phyloP scores from a whole-genome alignment of 1,284 basidiomycete genomes.

The Cryptococcus depauperatus region DNA sequence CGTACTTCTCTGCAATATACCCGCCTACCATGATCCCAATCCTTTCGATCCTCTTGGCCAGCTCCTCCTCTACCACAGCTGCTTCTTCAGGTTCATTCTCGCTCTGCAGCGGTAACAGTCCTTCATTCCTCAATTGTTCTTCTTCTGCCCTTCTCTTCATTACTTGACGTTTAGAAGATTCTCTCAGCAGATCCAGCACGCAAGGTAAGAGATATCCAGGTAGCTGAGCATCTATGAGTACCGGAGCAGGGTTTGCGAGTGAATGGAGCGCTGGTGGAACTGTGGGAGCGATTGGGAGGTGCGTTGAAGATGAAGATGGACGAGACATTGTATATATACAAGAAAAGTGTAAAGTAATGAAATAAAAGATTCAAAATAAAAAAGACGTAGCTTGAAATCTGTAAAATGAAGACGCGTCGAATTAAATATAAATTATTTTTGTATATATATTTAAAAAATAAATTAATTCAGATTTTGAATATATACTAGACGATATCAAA shows the following conservation, averaged over 20 bases:
- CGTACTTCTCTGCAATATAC: slow-evolving; percentile 74
- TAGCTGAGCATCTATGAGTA: slow-evolving; percentile 60
- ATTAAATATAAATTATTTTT: no score
- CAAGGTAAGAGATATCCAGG: slow-evolving; percentile 82
- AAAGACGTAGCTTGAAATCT: no score
- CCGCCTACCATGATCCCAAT: slow-evolving; percentile 82
- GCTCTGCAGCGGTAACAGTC: slow-evolving; percentile 35
- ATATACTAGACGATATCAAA: no score
- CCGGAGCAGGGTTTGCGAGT: slow-evolving; percentile 41
- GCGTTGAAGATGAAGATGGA: slow-evolving; percentile 29
- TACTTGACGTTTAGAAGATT: slow-evolving; percentile 61
- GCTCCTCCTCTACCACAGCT: slow-evolving; percentile 57
- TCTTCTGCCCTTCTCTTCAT: slow-evolving; percentile 48
- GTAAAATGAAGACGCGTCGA: no score
- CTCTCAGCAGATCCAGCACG: slow-evolving; percentile 61
- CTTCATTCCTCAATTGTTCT: slow-evolving; percentile 31
- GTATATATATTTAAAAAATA: no score
- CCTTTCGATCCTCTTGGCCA: slow-evolving; percentile 62
- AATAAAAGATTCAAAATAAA: no score
- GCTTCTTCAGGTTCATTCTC: slow-evolving; percentile 17
- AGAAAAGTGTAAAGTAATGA: no score
- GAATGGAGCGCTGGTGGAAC: slow-evolving; percentile 35
- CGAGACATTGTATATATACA: slow-evolving; percentile 42
- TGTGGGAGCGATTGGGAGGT: slow-evolving; percentile 28
- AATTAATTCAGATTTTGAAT: no score